phyloP scores from a whole-genome alignment of 2,329 filamentous ascomycete genomes.

The Alternaria brassicae region DNA sequence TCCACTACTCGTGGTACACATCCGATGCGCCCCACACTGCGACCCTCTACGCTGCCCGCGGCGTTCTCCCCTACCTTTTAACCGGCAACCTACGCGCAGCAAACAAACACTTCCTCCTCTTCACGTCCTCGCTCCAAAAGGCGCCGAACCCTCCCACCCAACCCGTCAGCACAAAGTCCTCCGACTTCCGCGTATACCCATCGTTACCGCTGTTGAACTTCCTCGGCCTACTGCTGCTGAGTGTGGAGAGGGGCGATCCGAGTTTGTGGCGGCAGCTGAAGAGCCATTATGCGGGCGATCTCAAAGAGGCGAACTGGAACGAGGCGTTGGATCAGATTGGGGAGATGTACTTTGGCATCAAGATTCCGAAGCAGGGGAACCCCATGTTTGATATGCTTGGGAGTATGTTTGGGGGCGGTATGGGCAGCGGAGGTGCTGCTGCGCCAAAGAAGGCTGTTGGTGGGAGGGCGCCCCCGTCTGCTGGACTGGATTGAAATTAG shows the following conservation, averaged over 20 bases:
- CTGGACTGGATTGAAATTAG: conserved; percentile 46
- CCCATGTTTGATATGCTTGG: conserved; percentile 99
- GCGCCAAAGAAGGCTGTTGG: conserved; percentile 55
- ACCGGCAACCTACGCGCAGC: conserved; percentile 90
- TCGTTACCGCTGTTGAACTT: conserved; percentile 96
- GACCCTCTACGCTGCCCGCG: conserved; percentile 83
- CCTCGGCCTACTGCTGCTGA: conserved; percentile 80
- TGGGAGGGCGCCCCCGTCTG: conserved; percentile 31
- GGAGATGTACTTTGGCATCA: conserved; percentile 96
- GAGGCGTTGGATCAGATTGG: conserved; percentile 83
- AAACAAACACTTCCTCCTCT: conserved; percentile 79
- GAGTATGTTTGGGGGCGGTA: conserved; percentile 83
- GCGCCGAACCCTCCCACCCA: conserved; percentile 74
- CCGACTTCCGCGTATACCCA: conserved; percentile 83
- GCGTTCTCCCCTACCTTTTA: conserved; percentile 88
- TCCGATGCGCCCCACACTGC: conserved; percentile 88
- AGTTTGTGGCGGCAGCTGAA: conserved; percentile 84
- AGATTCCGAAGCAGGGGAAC: conserved; percentile 86
- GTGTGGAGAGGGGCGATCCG: conserved; percentile 77
- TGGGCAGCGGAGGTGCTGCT: conserved; percentile 58
- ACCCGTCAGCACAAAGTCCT: conserved; percentile 75
- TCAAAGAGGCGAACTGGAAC: conserved; percentile 82
- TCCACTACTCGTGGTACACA: conserved; percentile 95
- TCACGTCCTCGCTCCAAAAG: conserved; percentile 70
- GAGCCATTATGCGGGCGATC: conserved; percentile 78